Evolutionary conservation across 441 rosid species (phyloP), one percentile per base, ranked within the genome.

Genomic region (Viola pubescens): DNA sequence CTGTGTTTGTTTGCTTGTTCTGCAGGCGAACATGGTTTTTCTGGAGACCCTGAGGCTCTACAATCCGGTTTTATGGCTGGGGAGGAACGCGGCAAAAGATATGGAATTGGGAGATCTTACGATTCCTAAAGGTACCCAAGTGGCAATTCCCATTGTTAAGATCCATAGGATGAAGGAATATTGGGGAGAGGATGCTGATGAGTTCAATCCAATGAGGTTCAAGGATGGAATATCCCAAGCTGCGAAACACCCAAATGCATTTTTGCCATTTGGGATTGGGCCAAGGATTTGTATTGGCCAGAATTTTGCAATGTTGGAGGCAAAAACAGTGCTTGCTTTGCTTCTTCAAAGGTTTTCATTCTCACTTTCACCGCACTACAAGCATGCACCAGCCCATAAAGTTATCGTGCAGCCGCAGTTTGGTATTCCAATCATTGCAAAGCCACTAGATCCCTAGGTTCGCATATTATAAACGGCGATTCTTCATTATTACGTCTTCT

Each of bases 201-300:
- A 80, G 59, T 87, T 87, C 75, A 73, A 79, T 39, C 86, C 89
- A 0, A 0, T 62, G 26, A 65, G 84, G 5, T 82, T 82, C 55
- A 56, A 16, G 41, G 62, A 73, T 37, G 86, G 89, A 0, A 69
- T 71, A 5, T 55, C 81, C 9, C 72, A 58, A 7, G 86, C 79
- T 4, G 75, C 71, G 4, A 79, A 68, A 37, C 71, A 77, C 47
- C 76, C 75, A 7, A 75, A 0, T 73, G 67, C 73, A 60, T 78
- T 26, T 74, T 75, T 4, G 0, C 62, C 80, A 3, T 84, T 84
- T 47, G 71, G 78, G 37, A 41, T 70, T 9, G 83, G 91, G 3
- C 84, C 88, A 44, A 45, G 91, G 37, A 63, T 65, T 10, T 84
- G 89, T 70, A 65, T 81, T 0, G 85, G 89, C 4, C 82, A 81